phyloP scores from a whole-genome alignment of 176 grass and related monocot genomes.

The Musa acuminata region DNA sequence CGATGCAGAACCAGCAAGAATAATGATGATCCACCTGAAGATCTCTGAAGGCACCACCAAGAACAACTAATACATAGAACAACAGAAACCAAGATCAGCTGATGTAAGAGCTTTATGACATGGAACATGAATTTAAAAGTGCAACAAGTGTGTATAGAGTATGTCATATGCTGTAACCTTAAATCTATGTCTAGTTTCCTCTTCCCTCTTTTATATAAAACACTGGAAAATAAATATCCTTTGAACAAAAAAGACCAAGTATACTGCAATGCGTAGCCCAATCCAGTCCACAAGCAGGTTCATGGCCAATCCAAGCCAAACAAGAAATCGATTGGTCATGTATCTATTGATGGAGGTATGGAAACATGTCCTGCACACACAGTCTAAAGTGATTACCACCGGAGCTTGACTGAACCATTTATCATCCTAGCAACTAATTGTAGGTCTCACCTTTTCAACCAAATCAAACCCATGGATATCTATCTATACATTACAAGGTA shows the following conservation, averaged over 20 bases:
- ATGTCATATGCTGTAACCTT: background rate
- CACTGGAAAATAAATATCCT: background rate
- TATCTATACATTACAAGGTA: background rate
- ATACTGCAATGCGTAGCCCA: background rate
- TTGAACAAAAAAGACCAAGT: background rate
- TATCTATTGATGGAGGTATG: too few relatives aligned
- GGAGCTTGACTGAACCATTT: too few relatives aligned
- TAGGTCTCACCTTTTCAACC: background rate
- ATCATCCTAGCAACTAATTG: background rate
- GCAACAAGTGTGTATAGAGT: background rate
- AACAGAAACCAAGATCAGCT: background rate
- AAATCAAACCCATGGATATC: background rate
- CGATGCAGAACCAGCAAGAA: slow-evolving; percentile 53
- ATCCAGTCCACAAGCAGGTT: background rate
- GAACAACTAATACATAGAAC: slow-evolving; percentile 47
- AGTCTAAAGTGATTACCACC: too few relatives aligned
- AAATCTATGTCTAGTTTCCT: background rate
- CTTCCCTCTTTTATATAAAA: too few relatives aligned
- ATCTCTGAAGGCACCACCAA: slow-evolving; percentile 78
- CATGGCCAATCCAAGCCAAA: too few relatives aligned
- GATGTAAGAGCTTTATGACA: background rate
- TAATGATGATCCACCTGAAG: slow-evolving; percentile 78
- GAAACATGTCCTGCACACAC: too few relatives aligned
- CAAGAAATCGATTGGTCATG: too few relatives aligned
- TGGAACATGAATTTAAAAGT: background rate